phyloP scores from a whole-genome alignment of 2,329 filamentous ascomycete genomes.

The Botryotinia narcissicola region DNA sequence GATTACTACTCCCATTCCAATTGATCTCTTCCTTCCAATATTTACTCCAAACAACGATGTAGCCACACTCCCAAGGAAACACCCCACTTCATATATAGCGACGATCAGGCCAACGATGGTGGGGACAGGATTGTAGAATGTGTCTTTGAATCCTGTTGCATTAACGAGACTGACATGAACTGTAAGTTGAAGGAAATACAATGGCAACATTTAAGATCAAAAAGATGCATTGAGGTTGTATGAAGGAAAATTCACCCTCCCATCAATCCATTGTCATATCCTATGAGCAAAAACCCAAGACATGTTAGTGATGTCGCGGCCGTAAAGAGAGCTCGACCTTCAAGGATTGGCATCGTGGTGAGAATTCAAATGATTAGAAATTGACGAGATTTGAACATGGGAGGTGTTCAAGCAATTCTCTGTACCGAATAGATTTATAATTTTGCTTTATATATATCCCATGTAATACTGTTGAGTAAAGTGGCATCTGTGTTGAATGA shows the following conservation, averaged over 20 bases:
- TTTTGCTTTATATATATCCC: background rate
- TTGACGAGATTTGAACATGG: background rate
- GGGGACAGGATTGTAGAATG: slow-evolving; percentile 43
- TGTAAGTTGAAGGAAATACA: background rate
- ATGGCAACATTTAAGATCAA: slow-evolving; percentile 15
- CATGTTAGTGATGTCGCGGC: slow-evolving; percentile 47
- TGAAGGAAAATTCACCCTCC: slow-evolving; percentile 37
- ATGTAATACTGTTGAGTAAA: background rate
- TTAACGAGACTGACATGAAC: slow-evolving; percentile 38
- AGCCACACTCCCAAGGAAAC: slow-evolving; percentile 49
- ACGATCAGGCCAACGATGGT: slow-evolving; percentile 48
- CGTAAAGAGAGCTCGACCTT: slow-evolving; percentile 40
- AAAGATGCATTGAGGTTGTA: background rate
- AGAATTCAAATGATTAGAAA: too few species aligned
- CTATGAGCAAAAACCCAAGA: slow-evolving; percentile 49
- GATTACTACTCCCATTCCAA: slow-evolving; percentile 53
- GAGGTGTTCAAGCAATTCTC: background rate
- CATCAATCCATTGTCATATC: slow-evolving; percentile 48
- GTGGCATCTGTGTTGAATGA: background rate
- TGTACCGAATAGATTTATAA: too few species aligned
- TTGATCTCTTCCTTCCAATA: slow-evolving; percentile 55
- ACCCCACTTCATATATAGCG: slow-evolving; percentile 49
- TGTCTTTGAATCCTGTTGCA: slow-evolving; percentile 42
- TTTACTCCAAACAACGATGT: slow-evolving; percentile 50
- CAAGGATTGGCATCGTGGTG: background rate